Evolutionary conservation across 768 basidiomycete species (phyloP).

Genomic region (Amylocystis lapponica): DNA sequence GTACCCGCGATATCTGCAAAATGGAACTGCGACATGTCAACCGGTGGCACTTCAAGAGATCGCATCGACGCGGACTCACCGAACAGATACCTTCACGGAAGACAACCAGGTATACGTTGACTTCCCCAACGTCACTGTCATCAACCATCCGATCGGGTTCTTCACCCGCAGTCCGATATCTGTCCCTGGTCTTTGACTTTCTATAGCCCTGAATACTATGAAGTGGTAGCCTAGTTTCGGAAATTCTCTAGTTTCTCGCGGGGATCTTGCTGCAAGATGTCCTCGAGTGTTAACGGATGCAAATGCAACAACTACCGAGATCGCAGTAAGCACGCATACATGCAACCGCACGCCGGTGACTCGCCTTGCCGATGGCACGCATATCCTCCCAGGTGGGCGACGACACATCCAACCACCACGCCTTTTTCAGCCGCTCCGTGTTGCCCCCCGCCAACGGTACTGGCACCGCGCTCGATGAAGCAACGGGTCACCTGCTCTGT

Average conservation of each 20-base stretch:
- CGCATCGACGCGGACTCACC: slow-evolving; percentile 36
- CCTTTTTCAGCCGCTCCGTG: slow-evolving; percentile 42
- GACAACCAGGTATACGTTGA: slow-evolving; percentile 85
- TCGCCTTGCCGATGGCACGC: slow-evolving; percentile 76
- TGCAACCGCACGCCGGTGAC: slow-evolving; percentile 10
- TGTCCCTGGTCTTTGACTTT: slow-evolving; percentile 44
- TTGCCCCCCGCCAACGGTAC: slow-evolving; percentile 10
- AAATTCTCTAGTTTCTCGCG: slow-evolving; percentile 90
- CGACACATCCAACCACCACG: slow-evolving; percentile 90
- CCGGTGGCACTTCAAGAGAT: not conserved
- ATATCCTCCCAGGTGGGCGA: slow-evolving; percentile 88
- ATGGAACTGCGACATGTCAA: slow-evolving; percentile 60
- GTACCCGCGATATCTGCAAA: slow-evolving; percentile 76
- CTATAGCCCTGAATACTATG: slow-evolving; percentile 79
- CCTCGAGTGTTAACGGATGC: slow-evolving; percentile 90
- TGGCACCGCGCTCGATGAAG: too few relatives aligned
- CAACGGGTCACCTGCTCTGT: slow-evolving; percentile 28
- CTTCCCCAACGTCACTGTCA: slow-evolving; percentile 58
- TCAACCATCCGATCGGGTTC: slow-evolving; percentile 25
- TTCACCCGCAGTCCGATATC: slow-evolving; percentile 25
- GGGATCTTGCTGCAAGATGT: slow-evolving; percentile 87
- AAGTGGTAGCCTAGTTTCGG: slow-evolving; percentile 90
- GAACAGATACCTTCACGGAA: slow-evolving; percentile 84
- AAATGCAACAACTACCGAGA: slow-evolving; percentile 65
- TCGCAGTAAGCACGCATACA: slow-evolving; percentile 1